Evolutionary conservation across 805 yeast species (phyloP).

Genomic region (Myxozyma geophila): DNA sequence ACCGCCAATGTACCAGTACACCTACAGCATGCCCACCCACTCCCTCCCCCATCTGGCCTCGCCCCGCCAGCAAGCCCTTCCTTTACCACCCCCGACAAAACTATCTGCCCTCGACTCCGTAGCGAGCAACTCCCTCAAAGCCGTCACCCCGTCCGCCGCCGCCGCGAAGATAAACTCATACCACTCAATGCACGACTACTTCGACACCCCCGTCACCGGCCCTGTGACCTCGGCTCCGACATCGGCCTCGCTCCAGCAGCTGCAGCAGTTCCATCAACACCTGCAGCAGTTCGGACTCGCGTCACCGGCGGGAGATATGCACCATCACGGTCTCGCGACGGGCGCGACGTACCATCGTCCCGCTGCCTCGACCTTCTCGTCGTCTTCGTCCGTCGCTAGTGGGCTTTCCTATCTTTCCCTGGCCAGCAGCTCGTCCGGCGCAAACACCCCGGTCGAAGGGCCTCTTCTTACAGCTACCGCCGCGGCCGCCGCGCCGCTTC

Average conservation of each 20-base stretch:
- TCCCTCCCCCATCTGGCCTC: slow-evolving; percentile 33
- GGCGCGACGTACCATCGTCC: slow-evolving; percentile 13
- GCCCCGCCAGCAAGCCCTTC: slow-evolving; percentile 34
- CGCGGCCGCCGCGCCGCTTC: slow-evolving; percentile 1
- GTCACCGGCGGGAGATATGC: slow-evolving; percentile 7
- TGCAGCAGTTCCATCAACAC: neutral
- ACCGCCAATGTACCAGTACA: slow-evolving; percentile 21
- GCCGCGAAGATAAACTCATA: slow-evolving; percentile 18
- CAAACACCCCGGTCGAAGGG: neutral
- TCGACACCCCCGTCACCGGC: slow-evolving; percentile 14
- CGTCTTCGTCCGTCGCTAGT: slow-evolving; percentile 26
- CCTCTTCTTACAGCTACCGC: neutral
- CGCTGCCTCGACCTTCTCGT: slow-evolving; percentile 20
- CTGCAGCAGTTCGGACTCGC: neutral
- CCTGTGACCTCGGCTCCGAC: neutral
- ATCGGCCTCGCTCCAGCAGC: slow-evolving; percentile 2
- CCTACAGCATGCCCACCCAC: slow-evolving; percentile 26
- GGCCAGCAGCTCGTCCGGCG: slow-evolving; percentile 7
- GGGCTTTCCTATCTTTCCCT: slow-evolving; percentile 10
- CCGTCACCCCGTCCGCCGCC: slow-evolving; percentile 25
- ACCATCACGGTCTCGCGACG: neutral
- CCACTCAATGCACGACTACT: slow-evolving; percentile 31
- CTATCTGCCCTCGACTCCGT: neutral
- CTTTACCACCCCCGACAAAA: slow-evolving; percentile 26
- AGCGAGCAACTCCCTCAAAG: neutral